Base-by-base conservation (phyloP, 495 filamentous ascomycete genomes). In the Gamarada debralockiae region DNA sequence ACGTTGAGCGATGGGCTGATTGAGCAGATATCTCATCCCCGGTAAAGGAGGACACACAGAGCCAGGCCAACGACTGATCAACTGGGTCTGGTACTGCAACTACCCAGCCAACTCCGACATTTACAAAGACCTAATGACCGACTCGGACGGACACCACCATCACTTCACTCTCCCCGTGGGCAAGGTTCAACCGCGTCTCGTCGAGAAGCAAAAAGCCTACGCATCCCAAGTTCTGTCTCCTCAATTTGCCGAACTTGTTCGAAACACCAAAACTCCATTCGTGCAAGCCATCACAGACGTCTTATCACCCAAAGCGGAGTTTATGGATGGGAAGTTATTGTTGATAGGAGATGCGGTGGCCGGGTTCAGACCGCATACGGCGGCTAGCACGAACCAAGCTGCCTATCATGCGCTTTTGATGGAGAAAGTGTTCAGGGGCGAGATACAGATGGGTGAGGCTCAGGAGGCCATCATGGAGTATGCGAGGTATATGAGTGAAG, bases 21-120 rank as follows among this genome's bases (percentile, higher is more conserved):
- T 33, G 5, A 2, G 8, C 29, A 71, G 71, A 14, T 82, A 84
- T 55, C 66, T 75, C 13, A 82, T 83, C 38, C 75, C 78, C 0
- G 79, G 76, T 1, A 52, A 66, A 14, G 63, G 77, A 43, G 75
- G 77, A 6, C 68, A 68, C 3, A 65, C 77, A 8, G 64, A 73
- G 36, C 65, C 66, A 0, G 77, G 73, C 12, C 48, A 73, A 13
- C 69, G 77, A 1, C 69, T 77, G 7, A 67, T 80, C 37, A 84
- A 82, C 57, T 78, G 73, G 52, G 79, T 82, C 41, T 84, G 76
- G 65, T 84, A 82, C 58, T 67, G 65, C 48, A 81, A 81, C 50
- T 80, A 75, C 53, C 64, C 72, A 7, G 67, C 67, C 37, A 65
- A 62, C 13, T 75, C 72, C 0, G 37, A 65, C 7, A 76, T 74